Evolutionary conservation across 257 asterid genomes (phyloP).

Genomic region (Solanum piurae): DNA sequence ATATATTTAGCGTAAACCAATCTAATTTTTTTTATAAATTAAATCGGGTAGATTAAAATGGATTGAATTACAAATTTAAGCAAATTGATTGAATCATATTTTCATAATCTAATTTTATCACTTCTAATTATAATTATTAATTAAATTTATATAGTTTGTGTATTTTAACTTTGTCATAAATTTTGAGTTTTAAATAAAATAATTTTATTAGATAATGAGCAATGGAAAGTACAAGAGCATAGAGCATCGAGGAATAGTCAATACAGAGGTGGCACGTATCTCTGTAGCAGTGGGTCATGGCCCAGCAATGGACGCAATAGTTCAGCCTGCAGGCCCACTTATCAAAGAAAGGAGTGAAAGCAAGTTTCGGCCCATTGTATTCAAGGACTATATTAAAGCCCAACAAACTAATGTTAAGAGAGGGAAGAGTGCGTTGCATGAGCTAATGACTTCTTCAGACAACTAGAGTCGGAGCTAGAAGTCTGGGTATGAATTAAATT

Average conservation of each 20-base stretch:
- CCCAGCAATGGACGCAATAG: background rate
- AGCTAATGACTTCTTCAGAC: background rate
- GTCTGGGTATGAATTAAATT: background rate
- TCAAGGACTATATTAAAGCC: background rate
- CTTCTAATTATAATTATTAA: background rate
- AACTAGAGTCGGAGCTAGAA: background rate
- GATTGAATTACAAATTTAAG: background rate
- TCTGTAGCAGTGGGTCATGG: constrained; percentile 38
- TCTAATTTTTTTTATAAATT: background rate
- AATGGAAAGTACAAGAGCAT: constrained; percentile 52
- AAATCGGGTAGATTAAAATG: too few species aligned
- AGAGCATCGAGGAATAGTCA: constrained; percentile 48
- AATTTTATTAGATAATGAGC: constrained; percentile 30
- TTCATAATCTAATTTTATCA: background rate
- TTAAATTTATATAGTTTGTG: background rate
- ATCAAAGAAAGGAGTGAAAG: background rate
- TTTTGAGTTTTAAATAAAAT: too few species aligned
- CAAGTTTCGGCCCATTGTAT: background rate
- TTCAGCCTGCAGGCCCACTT: background rate
- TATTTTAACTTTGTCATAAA: background rate
- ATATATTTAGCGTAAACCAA: too few species aligned
- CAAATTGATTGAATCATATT: background rate
- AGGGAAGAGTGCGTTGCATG: background rate
- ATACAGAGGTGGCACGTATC: constrained; percentile 22
- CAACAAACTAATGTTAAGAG: background rate